phyloP scores from a whole-genome alignment of 345 rosid genomes.

The Garcia nutans region DNA sequence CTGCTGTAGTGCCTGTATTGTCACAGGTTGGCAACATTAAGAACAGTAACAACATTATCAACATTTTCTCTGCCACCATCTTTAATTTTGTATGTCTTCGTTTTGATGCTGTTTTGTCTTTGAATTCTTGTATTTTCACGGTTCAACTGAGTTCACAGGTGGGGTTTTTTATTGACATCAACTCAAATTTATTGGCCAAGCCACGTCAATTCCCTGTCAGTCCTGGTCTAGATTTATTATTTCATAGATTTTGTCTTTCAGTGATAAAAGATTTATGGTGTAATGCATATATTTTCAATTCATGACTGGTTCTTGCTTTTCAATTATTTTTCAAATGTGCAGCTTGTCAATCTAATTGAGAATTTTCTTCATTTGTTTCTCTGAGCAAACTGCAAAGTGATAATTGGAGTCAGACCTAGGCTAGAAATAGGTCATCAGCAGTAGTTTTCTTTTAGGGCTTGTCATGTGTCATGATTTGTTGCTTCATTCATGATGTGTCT shows the following conservation, averaged over 20 bases:
- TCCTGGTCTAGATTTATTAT: background rate
- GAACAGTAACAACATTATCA: background rate
- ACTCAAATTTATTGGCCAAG: background rate
- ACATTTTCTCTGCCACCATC: background rate
- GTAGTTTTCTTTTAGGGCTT: background rate
- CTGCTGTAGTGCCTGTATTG: background rate
- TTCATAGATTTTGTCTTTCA: background rate
- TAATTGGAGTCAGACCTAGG: too few species aligned
- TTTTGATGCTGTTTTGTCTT: background rate
- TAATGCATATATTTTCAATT: background rate
- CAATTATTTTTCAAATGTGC: background rate
- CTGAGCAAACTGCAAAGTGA: too few species aligned
- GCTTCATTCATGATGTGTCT: conserved; percentile 12
- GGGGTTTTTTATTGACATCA: background rate
- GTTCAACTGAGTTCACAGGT: background rate
- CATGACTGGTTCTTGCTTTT: background rate
- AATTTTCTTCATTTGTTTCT: background rate
- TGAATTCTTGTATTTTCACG: background rate
- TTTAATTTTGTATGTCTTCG: background rate
- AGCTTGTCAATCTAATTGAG: background rate
- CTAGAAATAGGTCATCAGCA: too few species aligned
- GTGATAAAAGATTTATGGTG: background rate
- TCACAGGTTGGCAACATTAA: background rate
- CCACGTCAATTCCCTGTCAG: too few species aligned
- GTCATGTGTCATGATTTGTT: background rate